phyloP scores from a whole-genome alignment of 768 basidiomycete species.

The Porpolomopsis calyptriformis region DNA sequence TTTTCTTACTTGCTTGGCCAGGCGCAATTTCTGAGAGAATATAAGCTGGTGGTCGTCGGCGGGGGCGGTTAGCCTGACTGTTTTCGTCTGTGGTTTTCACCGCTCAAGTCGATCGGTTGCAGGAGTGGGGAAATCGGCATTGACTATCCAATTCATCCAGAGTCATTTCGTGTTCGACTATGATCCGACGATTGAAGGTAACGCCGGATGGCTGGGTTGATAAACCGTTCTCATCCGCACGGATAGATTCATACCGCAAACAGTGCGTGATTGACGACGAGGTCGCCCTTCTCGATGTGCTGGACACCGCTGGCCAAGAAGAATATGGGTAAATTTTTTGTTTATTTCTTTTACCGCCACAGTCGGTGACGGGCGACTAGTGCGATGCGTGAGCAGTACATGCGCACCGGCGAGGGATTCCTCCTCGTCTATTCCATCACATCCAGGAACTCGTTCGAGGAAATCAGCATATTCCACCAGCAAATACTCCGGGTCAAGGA shows the following conservation, averaged over 20 bases:
- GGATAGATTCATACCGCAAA: constrained; percentile 92
- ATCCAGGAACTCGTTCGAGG: constrained; percentile 92
- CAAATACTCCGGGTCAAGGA: constrained; percentile 97
- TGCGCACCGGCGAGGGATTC: constrained; percentile 97
- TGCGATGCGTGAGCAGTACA: constrained; percentile 98
- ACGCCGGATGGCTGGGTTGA: too few relatives aligned
- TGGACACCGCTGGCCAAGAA: constrained; percentile 96
- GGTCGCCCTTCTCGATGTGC: constrained; percentile 91
- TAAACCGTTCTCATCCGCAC: too few relatives aligned
- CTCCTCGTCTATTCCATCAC: constrained; percentile 97
- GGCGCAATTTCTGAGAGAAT: constrained; percentile 90
- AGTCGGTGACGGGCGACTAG: constrained; percentile 28
- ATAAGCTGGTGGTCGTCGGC: constrained; percentile 97
- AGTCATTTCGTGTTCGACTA: constrained; percentile 88
- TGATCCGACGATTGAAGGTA: constrained; percentile 93
- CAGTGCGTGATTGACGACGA: constrained; percentile 98
- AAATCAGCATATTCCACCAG: constrained; percentile 92
- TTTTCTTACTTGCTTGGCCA: constrained; percentile 17
- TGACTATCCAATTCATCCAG: constrained; percentile 98
- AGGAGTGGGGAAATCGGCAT: constrained; percentile 65
- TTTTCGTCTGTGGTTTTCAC: background rate
- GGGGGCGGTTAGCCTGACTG: constrained; percentile 64
- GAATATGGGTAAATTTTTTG: constrained; percentile 75
- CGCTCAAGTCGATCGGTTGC: background rate
- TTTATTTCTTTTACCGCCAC: constrained; percentile 5